These are phyloP conservation scores for Lonicera japonica DNA, from an alignment of 129 eudicot species.

Conservation along the genomic window DNA sequence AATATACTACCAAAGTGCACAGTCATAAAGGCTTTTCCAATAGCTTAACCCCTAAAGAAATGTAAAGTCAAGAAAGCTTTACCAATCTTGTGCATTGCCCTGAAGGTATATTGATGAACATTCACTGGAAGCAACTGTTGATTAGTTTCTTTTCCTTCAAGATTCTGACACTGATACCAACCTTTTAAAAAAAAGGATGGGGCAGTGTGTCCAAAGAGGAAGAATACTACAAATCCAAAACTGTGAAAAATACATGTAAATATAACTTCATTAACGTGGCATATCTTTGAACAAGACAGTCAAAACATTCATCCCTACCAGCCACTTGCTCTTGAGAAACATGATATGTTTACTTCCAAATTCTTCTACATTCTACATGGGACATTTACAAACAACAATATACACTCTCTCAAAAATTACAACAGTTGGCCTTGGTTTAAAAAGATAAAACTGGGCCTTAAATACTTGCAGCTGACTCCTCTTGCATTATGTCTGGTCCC, in stretches of 20 bases:
- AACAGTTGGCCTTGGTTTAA: slow-evolving; percentile 20
- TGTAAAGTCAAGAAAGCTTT: background rate
- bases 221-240: background rate
- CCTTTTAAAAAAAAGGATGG: too few relatives aligned
- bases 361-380: slow-evolving; percentile 19
- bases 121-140: too few relatives aligned
- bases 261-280: background rate
- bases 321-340: slow-evolving; percentile 4
- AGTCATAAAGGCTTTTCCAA: background rate
- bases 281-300: background rate
- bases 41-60: background rate
- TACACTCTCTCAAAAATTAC: slow-evolving; percentile 25
- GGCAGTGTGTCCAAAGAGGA: too few relatives aligned
- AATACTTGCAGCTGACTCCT: background rate
- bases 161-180: too few relatives aligned
- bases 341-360: slow-evolving; percentile 16
- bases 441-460: slow-evolving; percentile 14
- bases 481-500: background rate
- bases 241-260: background rate
- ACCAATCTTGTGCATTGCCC: too few relatives aligned
- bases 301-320: slow-evolving; percentile 1
- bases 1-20: background rate
- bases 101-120: too few relatives aligned
- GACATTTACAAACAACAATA: slow-evolving; percentile 34
- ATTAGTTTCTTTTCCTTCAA: too few relatives aligned